phyloP scores from a whole-genome alignment of 257 asterid genomes.

The Marsdenia floribunda region DNA sequence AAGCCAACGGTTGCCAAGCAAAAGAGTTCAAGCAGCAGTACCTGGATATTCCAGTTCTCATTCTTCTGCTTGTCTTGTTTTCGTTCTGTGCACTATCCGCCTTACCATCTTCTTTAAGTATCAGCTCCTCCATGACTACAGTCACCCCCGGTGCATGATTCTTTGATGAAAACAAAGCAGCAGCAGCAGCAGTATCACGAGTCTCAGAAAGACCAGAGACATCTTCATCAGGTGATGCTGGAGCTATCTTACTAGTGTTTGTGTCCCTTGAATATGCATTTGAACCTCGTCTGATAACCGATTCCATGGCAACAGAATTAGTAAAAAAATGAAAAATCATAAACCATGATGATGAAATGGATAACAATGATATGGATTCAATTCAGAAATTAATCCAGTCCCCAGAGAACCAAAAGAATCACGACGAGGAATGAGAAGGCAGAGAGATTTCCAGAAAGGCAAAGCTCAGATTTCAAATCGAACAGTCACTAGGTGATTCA shows the following conservation, averaged over 20 bases:
- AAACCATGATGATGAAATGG: neutral
- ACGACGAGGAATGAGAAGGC: neutral
- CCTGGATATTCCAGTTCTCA: slow-evolving; percentile 25
- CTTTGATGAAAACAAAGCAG: slow-evolving; percentile 21
- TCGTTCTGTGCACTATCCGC: slow-evolving; percentile 15
- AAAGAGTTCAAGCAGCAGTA: slow-evolving; percentile 42
- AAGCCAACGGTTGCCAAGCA: slow-evolving; percentile 21
- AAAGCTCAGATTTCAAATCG: neutral
- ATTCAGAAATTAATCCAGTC: neutral
- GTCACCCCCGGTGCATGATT: slow-evolving; percentile 17
- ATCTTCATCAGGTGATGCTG: slow-evolving; percentile 47
- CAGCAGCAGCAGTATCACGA: neutral
- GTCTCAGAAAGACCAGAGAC: slow-evolving; percentile 13
- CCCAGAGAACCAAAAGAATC: no score
- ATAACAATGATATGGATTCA: no score
- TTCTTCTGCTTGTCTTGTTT: slow-evolving; percentile 24
- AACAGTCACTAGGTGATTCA: neutral
- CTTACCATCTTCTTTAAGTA: slow-evolving; percentile 8
- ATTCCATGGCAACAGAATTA: neutral
- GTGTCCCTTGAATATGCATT: slow-evolving; percentile 40
- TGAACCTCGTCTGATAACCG: slow-evolving; percentile 43
- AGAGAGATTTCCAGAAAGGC: neutral
- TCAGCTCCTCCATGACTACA: slow-evolving; percentile 15
- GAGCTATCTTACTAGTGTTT: slow-evolving; percentile 53
- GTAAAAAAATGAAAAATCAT: neutral